Evolutionary conservation across 2,329 filamentous ascomycete genomes (phyloP), one percentile per base, ranked within the genome.

Genomic region (Pseudocercospora vitis): DNA sequence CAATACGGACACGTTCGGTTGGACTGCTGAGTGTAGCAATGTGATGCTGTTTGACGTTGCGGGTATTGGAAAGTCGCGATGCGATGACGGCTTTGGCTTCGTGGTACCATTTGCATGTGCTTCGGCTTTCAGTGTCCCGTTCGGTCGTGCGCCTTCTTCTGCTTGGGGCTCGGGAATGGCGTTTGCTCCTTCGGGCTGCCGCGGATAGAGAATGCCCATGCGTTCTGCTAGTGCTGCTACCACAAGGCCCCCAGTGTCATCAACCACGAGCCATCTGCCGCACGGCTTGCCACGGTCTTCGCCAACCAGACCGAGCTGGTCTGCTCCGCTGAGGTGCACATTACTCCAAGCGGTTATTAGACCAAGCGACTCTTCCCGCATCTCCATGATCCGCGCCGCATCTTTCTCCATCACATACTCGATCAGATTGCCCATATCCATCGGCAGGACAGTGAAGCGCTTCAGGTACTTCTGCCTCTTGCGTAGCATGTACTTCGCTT

Each of bases 391-490:
- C 70, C 87, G 90, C 55, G 78, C 76, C 0, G 89, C 79, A 63
- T 97, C 91, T 65, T 87, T 89, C 64, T 95, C 89, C 52, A 86
- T 79, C 46, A 96, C 74, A 77, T 87, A 95, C 62, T 90, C 82
- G 16, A 85, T 84, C 57, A 97, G 76, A 59, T 84, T 80, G 0
- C 85, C 80, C 11, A 95, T 84, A 66, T 96, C 91, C 62, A 97
- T 74, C 0, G 92, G 92, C 48, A 95, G 71, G 1, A 94, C 83
- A 0, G 88, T 89, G 67, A 99, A 97, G 9, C 91, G 81, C 65
- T 88, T 86, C 59, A 97, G 81, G 70, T 95, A 97, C 73, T 99
- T 99, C 69, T 86, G 91, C 60, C 89, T 87, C 76, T 99, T 99
- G 40, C 95, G 80, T 14, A 97, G 77, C 66, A 94, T 96, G 73